phyloP scores from a whole-genome alignment of 768 basidiomycete species.

The Tremella mesenterica region DNA sequence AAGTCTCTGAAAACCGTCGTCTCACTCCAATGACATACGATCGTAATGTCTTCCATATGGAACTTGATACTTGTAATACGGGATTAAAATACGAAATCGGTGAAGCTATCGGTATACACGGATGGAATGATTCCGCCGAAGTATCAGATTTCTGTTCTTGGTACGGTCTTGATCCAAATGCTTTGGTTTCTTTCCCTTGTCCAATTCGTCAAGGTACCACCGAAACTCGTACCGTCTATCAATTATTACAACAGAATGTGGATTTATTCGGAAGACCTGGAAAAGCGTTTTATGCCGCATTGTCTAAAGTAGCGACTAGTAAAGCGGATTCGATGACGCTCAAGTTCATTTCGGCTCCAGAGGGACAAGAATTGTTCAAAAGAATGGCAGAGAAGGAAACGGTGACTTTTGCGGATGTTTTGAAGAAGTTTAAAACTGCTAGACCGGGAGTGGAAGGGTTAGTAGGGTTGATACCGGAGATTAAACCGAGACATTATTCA shows the following conservation, averaged over 20 bases:
- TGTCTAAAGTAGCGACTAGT: slow-evolving; percentile 64
- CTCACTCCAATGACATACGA: slow-evolving; percentile 92
- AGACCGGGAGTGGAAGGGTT: slow-evolving; percentile 72
- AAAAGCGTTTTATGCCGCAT: slow-evolving; percentile 86
- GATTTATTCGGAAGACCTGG: slow-evolving; percentile 93
- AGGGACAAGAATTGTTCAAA: slow-evolving; percentile 87
- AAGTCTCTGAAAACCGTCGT: slow-evolving; percentile 85
- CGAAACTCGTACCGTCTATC: slow-evolving; percentile 91
- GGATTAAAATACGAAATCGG: slow-evolving; percentile 92
- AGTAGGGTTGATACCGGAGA: slow-evolving; percentile 84
- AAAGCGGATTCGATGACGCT: slow-evolving; percentile 68
- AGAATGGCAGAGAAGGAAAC: slow-evolving; percentile 92
- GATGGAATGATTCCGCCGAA: slow-evolving; percentile 89
- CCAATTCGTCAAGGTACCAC: slow-evolving; percentile 53
- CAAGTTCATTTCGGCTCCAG: slow-evolving; percentile 84
- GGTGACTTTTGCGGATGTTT: slow-evolving; percentile 80
- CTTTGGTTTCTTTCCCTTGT: slow-evolving; percentile 72
- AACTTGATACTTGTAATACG: slow-evolving; percentile 84
- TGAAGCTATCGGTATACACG: slow-evolving; percentile 92
- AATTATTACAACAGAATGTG: slow-evolving; percentile 89
- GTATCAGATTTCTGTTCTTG: slow-evolving; percentile 80
- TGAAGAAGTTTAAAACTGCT: slow-evolving; percentile 67
- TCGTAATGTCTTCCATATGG: slow-evolving; percentile 97
- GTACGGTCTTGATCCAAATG: slow-evolving; percentile 78
- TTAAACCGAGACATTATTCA: slow-evolving; percentile 95